Base-by-base conservation (phyloP, 371 early-diverging fungal species). In the Nosema muscidifuracis region DNA sequence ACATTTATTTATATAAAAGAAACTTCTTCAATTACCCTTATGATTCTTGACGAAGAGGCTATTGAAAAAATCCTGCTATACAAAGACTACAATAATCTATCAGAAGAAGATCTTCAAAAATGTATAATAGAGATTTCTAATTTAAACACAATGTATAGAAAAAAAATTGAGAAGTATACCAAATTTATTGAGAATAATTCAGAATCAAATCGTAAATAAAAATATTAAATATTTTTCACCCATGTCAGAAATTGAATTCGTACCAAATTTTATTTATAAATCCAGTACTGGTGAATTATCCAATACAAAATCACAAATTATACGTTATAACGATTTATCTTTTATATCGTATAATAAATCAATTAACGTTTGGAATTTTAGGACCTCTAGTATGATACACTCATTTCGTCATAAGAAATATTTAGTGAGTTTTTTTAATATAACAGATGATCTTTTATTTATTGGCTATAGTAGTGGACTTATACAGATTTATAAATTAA, bases 81-180 rank as follows among this genome's bases (percentile, higher is more conserved):
- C 30, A 53, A 53, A 24, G 24, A 53, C 4, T 53, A 9, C 24
- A 53, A 53, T 24, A 26, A 53, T 26, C 4, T 53, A 12, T 24
- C 55, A 26, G 55, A 53, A 9, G 26, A 24, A 12, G 55, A 53
- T 4, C 3, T 53, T 28, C 2, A 22, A 53, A 28, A 20, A 26
- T 53, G 24, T 26, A 53, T 53, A 15, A 20, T 2, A 26, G 26
- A 53, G 18, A 3, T 53, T 24, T 2, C 6, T 24, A 53, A 24
- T 53, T 24, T 53, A 26, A 53, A 26, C 18, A 53, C 9, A 53
- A 53, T 53, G 55, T 53, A 53, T 28, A 53, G 26, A 53, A 53
- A 18, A 53, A 53, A 53, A 53, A 53, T 53, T 26, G 24, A 53
- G 4, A 20, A 26, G 22, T 53, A 53, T 26, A 53, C 2, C 9